phyloP scores from a whole-genome alignment of 2,329 filamentous ascomycete genomes.

The Fusarium tricinctum region DNA sequence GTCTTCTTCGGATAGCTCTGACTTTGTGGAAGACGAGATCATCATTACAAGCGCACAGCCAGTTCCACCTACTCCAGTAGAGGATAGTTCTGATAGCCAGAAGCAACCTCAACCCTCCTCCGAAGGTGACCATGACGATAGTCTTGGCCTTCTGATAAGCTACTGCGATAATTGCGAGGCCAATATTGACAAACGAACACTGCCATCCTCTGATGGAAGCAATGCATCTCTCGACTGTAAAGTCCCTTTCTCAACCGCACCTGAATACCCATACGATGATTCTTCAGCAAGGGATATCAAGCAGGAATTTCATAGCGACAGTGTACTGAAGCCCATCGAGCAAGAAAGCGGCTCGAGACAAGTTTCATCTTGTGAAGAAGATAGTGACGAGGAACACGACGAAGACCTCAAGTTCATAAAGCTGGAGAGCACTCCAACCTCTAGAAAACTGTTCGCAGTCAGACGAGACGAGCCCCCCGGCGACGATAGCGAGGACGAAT shows the following conservation, averaged over 20 bases:
- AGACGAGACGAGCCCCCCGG: neutral
- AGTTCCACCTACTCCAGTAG: neutral
- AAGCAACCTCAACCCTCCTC: neutral
- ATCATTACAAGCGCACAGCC: neutral
- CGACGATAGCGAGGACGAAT: constrained; percentile 2
- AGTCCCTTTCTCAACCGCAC: constrained; percentile 10
- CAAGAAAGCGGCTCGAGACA: neutral
- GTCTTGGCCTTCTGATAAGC: neutral
- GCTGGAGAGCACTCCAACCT: neutral
- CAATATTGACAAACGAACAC: neutral
- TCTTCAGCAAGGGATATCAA: constrained; percentile 6
- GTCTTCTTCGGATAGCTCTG: constrained; percentile 26
- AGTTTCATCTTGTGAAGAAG: neutral
- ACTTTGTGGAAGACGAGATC: constrained; percentile 24
- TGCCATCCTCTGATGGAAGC: neutral
- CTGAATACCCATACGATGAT: constrained; percentile 7
- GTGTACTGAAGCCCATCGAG: constrained; percentile 3
- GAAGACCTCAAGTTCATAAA: neutral
- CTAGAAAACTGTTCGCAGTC: neutral
- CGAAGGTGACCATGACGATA: neutral
- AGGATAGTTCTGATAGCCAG: neutral
- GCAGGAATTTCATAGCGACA: constrained; percentile 12
- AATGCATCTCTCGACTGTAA: neutral
- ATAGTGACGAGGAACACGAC: neutral
- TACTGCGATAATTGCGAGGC: neutral